A percentile compares a stretch with the other conserved stretches of the same genome.
phyloP scores from a whole-genome alignment of 1,284 basidiomycete genomes.

The Xerocomus nothofagi region DNA sequence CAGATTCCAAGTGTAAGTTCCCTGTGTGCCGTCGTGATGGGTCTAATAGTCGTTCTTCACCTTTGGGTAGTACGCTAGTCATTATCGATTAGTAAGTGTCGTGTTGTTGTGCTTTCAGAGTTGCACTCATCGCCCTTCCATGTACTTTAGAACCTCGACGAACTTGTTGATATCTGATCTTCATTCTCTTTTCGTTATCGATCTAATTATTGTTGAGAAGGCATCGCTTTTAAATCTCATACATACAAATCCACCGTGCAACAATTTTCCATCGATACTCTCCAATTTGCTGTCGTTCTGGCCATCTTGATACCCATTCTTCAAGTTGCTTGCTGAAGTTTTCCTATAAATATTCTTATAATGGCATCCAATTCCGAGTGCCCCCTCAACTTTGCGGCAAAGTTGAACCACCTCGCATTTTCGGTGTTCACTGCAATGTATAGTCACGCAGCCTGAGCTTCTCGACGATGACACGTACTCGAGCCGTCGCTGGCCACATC shows the following conservation, averaged over 20 bases:
- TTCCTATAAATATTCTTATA: neutral
- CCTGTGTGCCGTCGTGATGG: neutral
- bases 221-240: neutral
- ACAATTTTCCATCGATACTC: slow-evolving; percentile 1
- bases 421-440: neutral
- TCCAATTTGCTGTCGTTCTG: neutral
- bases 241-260: neutral
- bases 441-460: neutral
- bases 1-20: slow-evolving; percentile 23
- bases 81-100: slow-evolving; percentile 24
- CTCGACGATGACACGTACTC: neutral
- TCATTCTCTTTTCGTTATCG: neutral
- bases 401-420: neutral
- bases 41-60: neutral
- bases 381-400: no score
- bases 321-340: neutral
- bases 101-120: neutral
- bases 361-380: neutral
- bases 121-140: neutral
- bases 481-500: neutral
- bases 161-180: slow-evolving; percentile 20
- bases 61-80: slow-evolving; percentile 23
- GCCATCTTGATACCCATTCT: neutral
- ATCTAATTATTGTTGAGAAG: neutral
- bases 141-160: slow-evolving; percentile 21